A percentile compares a stretch with the other conserved stretches of the same genome.
phyloP scores from a whole-genome alignment of 2,329 filamentous ascomycete genomes.

The Hypoxylon sp. region DNA sequence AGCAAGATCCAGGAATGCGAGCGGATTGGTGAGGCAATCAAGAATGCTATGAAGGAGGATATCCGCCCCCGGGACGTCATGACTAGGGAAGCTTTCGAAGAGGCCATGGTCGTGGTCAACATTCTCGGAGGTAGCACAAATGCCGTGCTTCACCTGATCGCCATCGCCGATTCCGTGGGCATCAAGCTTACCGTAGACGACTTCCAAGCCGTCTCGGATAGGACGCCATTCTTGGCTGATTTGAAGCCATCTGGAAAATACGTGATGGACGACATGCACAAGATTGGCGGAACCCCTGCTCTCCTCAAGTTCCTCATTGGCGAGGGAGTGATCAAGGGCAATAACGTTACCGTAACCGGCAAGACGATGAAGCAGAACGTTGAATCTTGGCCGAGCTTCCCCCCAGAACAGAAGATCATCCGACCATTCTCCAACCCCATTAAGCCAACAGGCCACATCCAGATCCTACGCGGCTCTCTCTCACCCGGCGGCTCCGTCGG shows the following conservation, averaged over 20 bases:
- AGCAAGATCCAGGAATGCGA: constrained; percentile 82
- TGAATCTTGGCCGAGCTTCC: constrained; percentile 79
- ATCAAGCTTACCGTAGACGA: constrained; percentile 88
- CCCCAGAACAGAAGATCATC: constrained; percentile 85
- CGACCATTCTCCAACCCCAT: constrained; percentile 85
- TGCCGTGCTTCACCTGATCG: constrained; percentile 86
- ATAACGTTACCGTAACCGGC: constrained; percentile 86
- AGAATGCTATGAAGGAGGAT: constrained; percentile 80
- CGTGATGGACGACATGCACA: constrained; percentile 86
- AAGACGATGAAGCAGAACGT: constrained; percentile 93
- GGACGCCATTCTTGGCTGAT: constrained; percentile 84
- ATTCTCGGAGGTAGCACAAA: constrained; percentile 89
- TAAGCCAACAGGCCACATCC: constrained; percentile 88
- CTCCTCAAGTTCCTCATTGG: constrained; percentile 90
- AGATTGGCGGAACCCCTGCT: constrained; percentile 87
- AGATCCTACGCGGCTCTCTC: constrained; percentile 88
- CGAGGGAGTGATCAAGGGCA: constrained; percentile 85
- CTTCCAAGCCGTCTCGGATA: constrained; percentile 86
- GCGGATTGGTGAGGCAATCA: constrained; percentile 79
- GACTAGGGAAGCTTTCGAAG: constrained; percentile 84
- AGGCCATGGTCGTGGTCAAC: constrained; percentile 86
- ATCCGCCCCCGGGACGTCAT: constrained; percentile 84
- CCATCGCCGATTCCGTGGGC: constrained; percentile 85
- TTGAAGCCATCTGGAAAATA: constrained; percentile 89
- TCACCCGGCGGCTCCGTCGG: constrained; percentile 90